phyloP scores from a whole-genome alignment of 2,329 filamentous ascomycete species.

The Fusarium sp. region DNA sequence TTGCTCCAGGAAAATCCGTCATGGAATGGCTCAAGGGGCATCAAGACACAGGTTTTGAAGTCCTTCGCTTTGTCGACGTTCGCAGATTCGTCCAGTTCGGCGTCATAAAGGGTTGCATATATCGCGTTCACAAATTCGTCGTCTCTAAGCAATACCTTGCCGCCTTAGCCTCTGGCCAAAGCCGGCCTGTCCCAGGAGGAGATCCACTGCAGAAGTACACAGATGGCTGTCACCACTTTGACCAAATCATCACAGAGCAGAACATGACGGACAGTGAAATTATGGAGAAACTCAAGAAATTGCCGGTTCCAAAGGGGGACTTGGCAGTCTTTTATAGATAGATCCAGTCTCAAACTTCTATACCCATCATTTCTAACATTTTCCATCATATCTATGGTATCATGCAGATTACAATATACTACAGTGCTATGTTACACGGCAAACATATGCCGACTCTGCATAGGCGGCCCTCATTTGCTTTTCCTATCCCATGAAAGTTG shows the following conservation, averaged over 20 bases:
- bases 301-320: constrained; percentile 61
- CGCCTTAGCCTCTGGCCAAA: constrained; percentile 62
- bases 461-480: background rate
- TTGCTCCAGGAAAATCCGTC: constrained; percentile 83
- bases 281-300: constrained; percentile 69
- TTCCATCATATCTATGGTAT: constrained; percentile 42
- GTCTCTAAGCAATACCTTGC: constrained; percentile 71
- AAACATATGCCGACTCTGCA: background rate
- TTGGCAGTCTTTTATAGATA: constrained; percentile 63
- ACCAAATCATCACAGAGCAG: constrained; percentile 82
- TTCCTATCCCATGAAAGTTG: constrained; percentile 24
- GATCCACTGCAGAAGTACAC: constrained; percentile 71
- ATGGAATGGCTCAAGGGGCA: constrained; percentile 86
- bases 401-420: constrained; percentile 42
- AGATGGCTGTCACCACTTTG: constrained; percentile 79
- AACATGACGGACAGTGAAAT: constrained; percentile 75
- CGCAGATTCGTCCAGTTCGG: constrained; percentile 94
- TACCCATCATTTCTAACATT: constrained; percentile 27
- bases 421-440: constrained; percentile 39
- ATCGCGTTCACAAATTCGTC: constrained; percentile 91
- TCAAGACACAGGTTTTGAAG: constrained; percentile 68
- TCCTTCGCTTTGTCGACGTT: constrained; percentile 82
- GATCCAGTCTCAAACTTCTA: background rate
- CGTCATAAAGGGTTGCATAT: constrained; percentile 92
- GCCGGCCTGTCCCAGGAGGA: constrained; percentile 49